A percentile compares a stretch with the other conserved stretches of the same genome.
Evolutionary conservation across 2,329 filamentous ascomycete species (phyloP).

Genomic region (Apiospora rasikravindrae): DNA sequence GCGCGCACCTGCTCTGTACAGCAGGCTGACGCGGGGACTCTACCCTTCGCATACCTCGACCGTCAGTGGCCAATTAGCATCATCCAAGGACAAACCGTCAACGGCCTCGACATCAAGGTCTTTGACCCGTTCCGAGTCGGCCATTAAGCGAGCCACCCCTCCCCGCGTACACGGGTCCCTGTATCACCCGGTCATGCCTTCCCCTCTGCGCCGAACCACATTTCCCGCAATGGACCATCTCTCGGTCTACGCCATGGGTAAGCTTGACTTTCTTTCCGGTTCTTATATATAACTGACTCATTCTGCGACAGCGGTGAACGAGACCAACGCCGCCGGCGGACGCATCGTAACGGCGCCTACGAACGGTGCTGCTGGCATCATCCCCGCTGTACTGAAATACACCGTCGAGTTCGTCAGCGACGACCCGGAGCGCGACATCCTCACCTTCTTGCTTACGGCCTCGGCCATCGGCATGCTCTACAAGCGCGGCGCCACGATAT

Average conservation of each 20-base stretch:
- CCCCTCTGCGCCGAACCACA: constrained; percentile 50
- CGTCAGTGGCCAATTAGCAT: constrained; percentile 23
- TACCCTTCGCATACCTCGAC: constrained; percentile 44
- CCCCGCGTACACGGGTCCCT: constrained; percentile 51
- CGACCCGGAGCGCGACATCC: constrained; percentile 53
- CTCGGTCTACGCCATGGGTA: constrained; percentile 52
- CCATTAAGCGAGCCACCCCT: constrained; percentile 38
- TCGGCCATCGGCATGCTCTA: constrained; percentile 58
- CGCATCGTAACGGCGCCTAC: constrained; percentile 58
- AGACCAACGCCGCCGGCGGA: constrained; percentile 57
- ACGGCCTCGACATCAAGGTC: constrained; percentile 24
- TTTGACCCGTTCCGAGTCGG: constrained; percentile 27
- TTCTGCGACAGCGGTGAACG: constrained; percentile 47
- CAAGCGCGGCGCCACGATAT: constrained; percentile 58
- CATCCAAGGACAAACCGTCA: constrained; percentile 19
- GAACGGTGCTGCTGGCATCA: constrained; percentile 57
- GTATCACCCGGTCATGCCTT: constrained; percentile 51
- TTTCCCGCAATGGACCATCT: constrained; percentile 58
- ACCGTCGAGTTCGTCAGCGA: constrained; percentile 56
- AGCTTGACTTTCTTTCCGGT: not conserved
- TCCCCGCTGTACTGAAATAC: constrained; percentile 57
- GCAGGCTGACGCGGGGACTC: constrained; percentile 50
- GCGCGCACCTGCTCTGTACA: constrained; percentile 52
- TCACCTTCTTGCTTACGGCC: constrained; percentile 55
- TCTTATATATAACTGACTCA: not conserved